phyloP scores from a whole-genome alignment of 495 filamentous ascomycete genomes.

The Annulohypoxylon moriforme region DNA sequence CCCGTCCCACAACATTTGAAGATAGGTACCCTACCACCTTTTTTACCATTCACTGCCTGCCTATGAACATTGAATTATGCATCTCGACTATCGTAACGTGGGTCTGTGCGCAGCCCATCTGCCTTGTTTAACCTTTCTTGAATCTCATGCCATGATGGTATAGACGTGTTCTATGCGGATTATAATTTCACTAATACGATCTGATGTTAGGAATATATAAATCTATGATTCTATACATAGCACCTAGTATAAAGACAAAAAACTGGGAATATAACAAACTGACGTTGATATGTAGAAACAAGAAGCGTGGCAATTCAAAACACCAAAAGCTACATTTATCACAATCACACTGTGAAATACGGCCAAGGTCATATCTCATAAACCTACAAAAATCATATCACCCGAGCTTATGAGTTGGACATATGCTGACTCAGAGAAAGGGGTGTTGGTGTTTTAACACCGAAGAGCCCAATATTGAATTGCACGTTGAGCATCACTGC shows the following conservation, averaged over 20 bases:
- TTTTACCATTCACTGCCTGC: neutral
- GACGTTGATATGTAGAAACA: constrained; percentile 1
- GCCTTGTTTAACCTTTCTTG: constrained; percentile 6
- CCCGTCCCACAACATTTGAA: neutral
- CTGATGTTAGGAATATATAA: neutral
- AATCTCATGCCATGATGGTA: neutral
- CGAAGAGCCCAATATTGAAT: neutral
- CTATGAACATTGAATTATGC: constrained; percentile 5
- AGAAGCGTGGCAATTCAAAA: neutral
- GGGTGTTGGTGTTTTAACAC: constrained; percentile 9
- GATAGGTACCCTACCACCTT: neutral
- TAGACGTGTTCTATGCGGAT: neutral
- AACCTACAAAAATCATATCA: constrained; percentile 12
- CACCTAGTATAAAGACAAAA: neutral
- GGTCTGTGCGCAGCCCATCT: constrained; percentile 8
- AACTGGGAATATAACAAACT: neutral
- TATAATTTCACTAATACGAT: constrained; percentile 10
- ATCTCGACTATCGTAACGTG: constrained; percentile 3
- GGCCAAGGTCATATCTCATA: constrained; percentile 25
- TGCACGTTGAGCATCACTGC: constrained; percentile 21
- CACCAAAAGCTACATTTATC: constrained; percentile 7
- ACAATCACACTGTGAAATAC: constrained; percentile 15
- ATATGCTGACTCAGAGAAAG: constrained; percentile 31
- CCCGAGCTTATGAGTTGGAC: constrained; percentile 28
- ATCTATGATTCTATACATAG: neutral